These are phyloP conservation scores for Eimeria sp. DNA, from an alignment of 169 alveolate genomes.

Conservation along the genomic window DNA sequence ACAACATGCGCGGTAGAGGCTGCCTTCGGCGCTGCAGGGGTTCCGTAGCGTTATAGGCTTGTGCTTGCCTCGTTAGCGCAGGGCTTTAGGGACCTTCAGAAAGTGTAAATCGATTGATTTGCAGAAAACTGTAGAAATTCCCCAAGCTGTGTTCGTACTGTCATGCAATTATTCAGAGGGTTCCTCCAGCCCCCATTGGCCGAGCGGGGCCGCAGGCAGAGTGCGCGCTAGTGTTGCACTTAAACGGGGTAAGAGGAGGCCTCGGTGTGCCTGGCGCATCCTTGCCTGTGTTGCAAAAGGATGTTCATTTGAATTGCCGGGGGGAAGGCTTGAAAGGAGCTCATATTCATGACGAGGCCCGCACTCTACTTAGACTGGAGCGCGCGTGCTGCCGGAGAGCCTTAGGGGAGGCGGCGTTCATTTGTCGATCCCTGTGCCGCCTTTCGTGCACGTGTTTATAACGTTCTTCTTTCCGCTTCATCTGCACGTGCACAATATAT, in stretches of 20 bases:
- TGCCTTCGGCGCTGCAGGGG: too few relatives aligned
- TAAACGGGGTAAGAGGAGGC: neutral
- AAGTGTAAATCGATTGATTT: neutral
- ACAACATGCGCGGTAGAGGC: too few relatives aligned
- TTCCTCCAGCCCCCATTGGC: slow-evolving; percentile 7
- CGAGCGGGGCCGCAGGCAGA: slow-evolving; percentile 14
- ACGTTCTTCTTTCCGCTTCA: neutral
- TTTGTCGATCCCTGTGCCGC: too few relatives aligned
- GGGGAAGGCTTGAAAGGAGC: neutral
- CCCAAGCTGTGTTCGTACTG: neutral
- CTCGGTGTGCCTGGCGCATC: neutral
- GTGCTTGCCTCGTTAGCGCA: neutral
- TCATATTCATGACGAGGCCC: neutral
- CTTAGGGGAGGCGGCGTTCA: neutral
- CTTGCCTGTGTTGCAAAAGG: neutral
- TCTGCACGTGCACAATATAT: neutral
- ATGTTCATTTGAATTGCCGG: neutral
- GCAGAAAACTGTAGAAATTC: neutral
- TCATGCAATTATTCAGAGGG: neutral
- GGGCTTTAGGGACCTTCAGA: neutral
- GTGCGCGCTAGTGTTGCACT: slow-evolving; percentile 1
- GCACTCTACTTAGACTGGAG: neutral
- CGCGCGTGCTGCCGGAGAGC: neutral
- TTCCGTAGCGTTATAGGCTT: too few relatives aligned
- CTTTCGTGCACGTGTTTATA: neutral